Evolutionary conservation across 169 alveolate genomes (phyloP), one percentile per base, ranked within the genome.

Genomic region (Plasmodium ovale): DNA sequence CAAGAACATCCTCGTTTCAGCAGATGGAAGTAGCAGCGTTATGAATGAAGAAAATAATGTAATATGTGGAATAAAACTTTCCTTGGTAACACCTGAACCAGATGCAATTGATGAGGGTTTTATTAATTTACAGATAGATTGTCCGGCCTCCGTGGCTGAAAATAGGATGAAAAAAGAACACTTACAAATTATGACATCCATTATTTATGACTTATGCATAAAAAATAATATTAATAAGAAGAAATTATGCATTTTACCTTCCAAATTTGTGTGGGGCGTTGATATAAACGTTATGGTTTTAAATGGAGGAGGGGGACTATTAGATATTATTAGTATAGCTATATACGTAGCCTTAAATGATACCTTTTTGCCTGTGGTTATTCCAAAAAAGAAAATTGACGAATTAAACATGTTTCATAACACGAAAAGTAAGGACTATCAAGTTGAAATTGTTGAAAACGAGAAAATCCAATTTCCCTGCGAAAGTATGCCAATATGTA

Each of bases 321-420:
- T 88, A 49, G 96, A 93, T 72, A 94, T 94, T 35, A 69, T 91
- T 10, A 93, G 96, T 37, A 84, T 93, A 59, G 96, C 93, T 21
- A 88, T 91, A 29, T 60, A 91, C 25, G 85, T 72, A 33, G 94
- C 96, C 35, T 59, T 93, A 51, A 88, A 89, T 29, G 85, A 92
- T 51, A 90, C 91, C 27, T 25, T 33, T n/a, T 47, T 93, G 5
- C 96, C 96, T 29, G 62, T 77, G 31, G 92, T 93, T n/a, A 67
- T 71, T 37, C 87, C 89, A 27, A 54, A 88, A 53, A 69, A 87
- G 35, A 31, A 89, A 68, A 93, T 91, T 25, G 94, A 89, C 35
- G 70, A 87, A 73, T 92, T 58, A 58, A 37, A 87, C 44, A 65
- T 87, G 14, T 64, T 60, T 16, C 71, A 71, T 39, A 74, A 87